Evolutionary conservation across 345 rosid genomes (phyloP).

Genomic region (Pelargonium nanum): DNA sequence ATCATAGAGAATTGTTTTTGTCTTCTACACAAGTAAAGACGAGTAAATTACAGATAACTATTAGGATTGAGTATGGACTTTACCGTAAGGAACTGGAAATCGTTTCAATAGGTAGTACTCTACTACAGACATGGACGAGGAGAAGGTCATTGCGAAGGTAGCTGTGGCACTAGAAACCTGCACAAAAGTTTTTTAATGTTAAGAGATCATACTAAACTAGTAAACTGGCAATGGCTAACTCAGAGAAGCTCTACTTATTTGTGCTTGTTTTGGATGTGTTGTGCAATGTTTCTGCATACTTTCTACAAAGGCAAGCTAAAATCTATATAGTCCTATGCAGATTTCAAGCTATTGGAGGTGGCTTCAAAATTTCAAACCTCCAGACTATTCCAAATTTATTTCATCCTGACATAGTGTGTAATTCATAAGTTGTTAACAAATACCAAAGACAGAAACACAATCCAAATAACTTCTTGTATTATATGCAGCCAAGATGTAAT

Average conservation of each 20-base stretch:
- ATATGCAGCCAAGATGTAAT: too few species aligned
- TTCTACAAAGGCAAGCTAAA: too few species aligned
- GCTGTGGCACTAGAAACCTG: constrained; percentile 83
- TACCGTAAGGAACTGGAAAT: constrained; percentile 73
- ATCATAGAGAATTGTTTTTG: not conserved
- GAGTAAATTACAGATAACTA: not conserved
- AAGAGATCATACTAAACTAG: too few species aligned
- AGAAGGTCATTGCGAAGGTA: constrained; percentile 80
- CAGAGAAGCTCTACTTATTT: too few species aligned
- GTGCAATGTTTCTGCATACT: too few species aligned
- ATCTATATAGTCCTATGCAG: not conserved
- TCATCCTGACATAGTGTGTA: not conserved
- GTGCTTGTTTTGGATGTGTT: too few species aligned
- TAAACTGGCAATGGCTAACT: too few species aligned
- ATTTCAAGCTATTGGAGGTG: not conserved
- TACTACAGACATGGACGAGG: constrained; percentile 79
- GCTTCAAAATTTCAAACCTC: not conserved
- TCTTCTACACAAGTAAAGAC: not conserved
- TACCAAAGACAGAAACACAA: not conserved
- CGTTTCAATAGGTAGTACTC: constrained; percentile 76
- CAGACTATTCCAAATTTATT: too few species aligned
- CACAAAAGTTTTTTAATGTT: constrained; percentile 1
- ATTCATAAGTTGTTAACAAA: not conserved
- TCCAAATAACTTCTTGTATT: too few species aligned
- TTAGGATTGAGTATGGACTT: not conserved